A percentile compares a stretch with the other conserved stretches of the same genome.
Conservation (phyloP, 2,329 filamentous ascomycete species). For the Fusarium nematophilum region DNA sequence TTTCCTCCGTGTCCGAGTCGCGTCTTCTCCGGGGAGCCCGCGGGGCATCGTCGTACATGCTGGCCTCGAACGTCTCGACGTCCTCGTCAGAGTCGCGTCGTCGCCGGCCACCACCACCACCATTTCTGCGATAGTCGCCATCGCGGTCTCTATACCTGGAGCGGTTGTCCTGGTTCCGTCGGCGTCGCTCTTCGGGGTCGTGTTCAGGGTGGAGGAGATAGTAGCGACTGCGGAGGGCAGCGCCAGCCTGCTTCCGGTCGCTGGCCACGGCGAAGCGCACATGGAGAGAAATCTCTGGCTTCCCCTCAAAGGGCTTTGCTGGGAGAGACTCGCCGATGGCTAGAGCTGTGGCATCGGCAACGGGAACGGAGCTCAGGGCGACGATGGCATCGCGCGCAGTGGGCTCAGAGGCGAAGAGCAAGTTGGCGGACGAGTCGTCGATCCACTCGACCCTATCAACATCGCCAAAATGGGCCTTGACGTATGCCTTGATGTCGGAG, state of each 20-base stretch:
- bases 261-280: conserved; percentile 78
- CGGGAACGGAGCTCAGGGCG: conserved; percentile 63
- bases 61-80: conserved; percentile 73
- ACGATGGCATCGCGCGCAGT: conserved; percentile 65
- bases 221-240: conserved; percentile 85
- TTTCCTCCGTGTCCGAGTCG: conserved; percentile 44
- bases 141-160: conserved; percentile 74
- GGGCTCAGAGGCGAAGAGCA: conserved; percentile 74
- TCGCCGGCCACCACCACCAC: conserved; percentile 56
- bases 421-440: conserved; percentile 89
- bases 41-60: conserved; percentile 82
- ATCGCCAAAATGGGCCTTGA: conserved; percentile 72
- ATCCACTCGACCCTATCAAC: conserved; percentile 88
- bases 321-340: conserved; percentile 72
- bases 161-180: conserved; percentile 65
- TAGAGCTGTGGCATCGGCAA: conserved; percentile 65
- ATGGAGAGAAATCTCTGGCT: conserved; percentile 75
- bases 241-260: conserved; percentile 84
- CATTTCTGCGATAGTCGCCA: conserved; percentile 45
- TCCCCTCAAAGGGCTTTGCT: conserved; percentile 75
- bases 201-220: conserved; percentile 93
- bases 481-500: conserved; percentile 80
- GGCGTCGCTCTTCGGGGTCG: conserved; percentile 80
- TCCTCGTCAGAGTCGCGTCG: conserved; percentile 58
- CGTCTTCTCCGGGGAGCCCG: conserved; percentile 43